Evolutionary conservation across 1,139 yeast genomes (phyloP).

Genomic region (Nakaseomyces uthaithaninus): DNA sequence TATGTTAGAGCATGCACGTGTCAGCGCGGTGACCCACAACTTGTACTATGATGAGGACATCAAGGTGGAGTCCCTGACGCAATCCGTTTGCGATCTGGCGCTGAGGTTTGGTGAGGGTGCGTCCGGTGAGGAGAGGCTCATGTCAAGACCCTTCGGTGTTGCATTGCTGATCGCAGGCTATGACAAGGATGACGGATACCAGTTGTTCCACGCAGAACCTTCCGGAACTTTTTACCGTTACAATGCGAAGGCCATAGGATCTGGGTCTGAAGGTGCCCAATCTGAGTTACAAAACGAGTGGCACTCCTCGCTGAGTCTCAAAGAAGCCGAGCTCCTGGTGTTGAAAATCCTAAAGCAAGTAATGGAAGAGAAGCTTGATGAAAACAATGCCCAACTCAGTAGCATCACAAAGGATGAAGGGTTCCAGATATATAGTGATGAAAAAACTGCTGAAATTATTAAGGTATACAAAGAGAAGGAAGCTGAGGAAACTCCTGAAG

Average conservation of each 20-base stretch:
- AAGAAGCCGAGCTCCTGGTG: slow-evolving; percentile 86
- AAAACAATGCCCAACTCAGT: slow-evolving; percentile 92
- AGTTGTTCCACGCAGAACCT: slow-evolving; percentile 97
- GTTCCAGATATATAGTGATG: slow-evolving; percentile 77
- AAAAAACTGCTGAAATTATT: slow-evolving; percentile 75
- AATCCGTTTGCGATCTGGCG: slow-evolving; percentile 94
- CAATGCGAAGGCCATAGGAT: slow-evolving; percentile 98
- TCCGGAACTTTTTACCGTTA: slow-evolving; percentile 96
- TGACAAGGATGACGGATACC: slow-evolving; percentile 91
- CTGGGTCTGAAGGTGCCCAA: slow-evolving; percentile 98
- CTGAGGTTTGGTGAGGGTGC: slow-evolving; percentile 98
- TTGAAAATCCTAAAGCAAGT: slow-evolving; percentile 92
- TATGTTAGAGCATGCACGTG: slow-evolving; percentile 97
- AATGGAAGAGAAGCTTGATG: slow-evolving; percentile 97
- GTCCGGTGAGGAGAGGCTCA: slow-evolving; percentile 88
- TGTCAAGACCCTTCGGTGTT: slow-evolving; percentile 99
- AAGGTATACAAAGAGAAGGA: slow-evolving; percentile 66
- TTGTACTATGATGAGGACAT: slow-evolving; percentile 88
- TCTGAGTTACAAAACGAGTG: slow-evolving; percentile 95
- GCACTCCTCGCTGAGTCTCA: slow-evolving; percentile 85
- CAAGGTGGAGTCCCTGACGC: slow-evolving; percentile 89
- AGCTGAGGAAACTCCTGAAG: slow-evolving; percentile 38
- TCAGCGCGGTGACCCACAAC: slow-evolving; percentile 79
- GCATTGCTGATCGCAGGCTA: slow-evolving; percentile 93
- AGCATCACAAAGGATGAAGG: slow-evolving; percentile 84